Evolutionary conservation across 331 rosid genomes (phyloP).

Genomic region (Dryas integrifolia): DNA sequence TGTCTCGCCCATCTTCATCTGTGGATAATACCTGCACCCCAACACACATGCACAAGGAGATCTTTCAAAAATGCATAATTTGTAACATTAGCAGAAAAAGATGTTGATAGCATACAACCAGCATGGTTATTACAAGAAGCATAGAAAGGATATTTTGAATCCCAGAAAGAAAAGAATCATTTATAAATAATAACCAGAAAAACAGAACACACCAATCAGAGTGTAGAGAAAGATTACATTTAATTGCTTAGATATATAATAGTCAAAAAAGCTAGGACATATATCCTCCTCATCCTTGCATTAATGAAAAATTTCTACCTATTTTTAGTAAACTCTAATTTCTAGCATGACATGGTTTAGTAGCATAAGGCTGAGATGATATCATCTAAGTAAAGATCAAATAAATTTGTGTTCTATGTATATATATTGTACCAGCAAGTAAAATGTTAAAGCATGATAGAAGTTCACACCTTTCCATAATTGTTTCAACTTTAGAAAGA

Average conservation of each 20-base stretch:
- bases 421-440: conserved; percentile 1
- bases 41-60: conserved; percentile 11
- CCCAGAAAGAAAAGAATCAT: not conserved
- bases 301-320: not conserved
- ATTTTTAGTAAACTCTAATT: conserved; percentile 7
- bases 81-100: not conserved
- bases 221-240: not conserved
- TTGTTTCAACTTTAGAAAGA: conserved; percentile 35
- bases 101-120: not conserved
- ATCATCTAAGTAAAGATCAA: conserved; percentile 7
- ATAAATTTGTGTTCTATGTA: not conserved
- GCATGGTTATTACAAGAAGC: not conserved
- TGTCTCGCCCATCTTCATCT: conserved; percentile 55
- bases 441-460: conserved; percentile 19
- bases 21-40: conserved; percentile 68
- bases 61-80: not conserved
- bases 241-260: not conserved
- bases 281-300: conserved; percentile 1
- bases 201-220: not conserved
- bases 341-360: not conserved
- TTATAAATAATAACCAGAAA: not conserved
- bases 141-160: not conserved
- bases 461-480: conserved; percentile 66
- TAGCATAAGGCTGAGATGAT: not conserved
- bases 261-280: not conserved